Base-by-base conservation (phyloP, 2,329 filamentous ascomycete genomes). In the Pezicula rhizophila region DNA sequence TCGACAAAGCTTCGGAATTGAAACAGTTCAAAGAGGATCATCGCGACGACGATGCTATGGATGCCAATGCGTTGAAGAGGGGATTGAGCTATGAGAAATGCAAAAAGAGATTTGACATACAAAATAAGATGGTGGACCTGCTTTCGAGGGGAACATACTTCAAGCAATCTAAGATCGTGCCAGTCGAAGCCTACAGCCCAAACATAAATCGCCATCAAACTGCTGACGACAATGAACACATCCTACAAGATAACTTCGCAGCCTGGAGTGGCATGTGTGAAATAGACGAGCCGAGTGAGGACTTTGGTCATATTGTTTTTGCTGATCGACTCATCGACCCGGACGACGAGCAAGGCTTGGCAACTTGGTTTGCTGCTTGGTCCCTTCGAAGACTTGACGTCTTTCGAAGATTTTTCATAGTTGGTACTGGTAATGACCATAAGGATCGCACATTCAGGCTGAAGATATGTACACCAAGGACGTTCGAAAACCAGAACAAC, bases 311-410 rank as follows among this genome's bases (percentile, higher is more conserved):
- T 3, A 56, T 82, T 5, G 59, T 76, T 2, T 74, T 71, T 58
- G 75, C 74, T 0, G 71, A 72, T 12, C 57, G 66, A 3, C 61
- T 54, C 1, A 76, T 84, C 41, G 73, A 81, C 48, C 68, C 72
- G 1, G 77, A 78, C 47, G 79, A 84, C 52, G 81, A 85, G 58
- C 76, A 82, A 57, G 80, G 75, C 49, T 65, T 85, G 25, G 72
- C 84, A 8, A 79, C 82, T 52, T 83, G 78, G 75, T 84, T 82
- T 60, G 78, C 76, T 1, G 77, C 70, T 62, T 84, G 80, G 80
- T 69, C 78, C 1, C 65, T 70, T 28, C 51, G 62, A 48, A 72
- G 74, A 26, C 58, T 79, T 33, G 73, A 80, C 49, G 64, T 65
- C 37, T 78, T 73, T 56, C 73, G 78, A 28, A 74, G 71, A 34